A percentile compares a stretch with the other conserved stretches of the same genome.
Conservation (phyloP, 176 grass and related monocot genomes). For the Phoenix dactylifera region DNA sequence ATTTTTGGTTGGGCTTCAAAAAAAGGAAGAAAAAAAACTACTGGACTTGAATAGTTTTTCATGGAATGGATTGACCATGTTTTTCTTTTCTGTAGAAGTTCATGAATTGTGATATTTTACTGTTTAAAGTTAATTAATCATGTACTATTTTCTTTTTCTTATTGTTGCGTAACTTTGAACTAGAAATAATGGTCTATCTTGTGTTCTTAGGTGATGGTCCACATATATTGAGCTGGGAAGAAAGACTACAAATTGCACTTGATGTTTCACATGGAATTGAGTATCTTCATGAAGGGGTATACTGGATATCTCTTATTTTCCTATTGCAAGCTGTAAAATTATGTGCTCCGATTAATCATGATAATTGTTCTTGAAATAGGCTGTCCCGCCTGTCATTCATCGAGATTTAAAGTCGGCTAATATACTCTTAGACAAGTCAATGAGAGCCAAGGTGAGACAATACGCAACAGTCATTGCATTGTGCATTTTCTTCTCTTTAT, state of each 20-base stretch:
- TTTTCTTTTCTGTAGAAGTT: no score
- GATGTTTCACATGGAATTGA: constrained; percentile 93
- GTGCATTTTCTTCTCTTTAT: no score
- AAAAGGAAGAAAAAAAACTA: no score
- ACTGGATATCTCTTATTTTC: constrained; percentile 8
- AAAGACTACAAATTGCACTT: constrained; percentile 82
- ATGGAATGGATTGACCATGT: no score
- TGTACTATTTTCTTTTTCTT: not conserved
- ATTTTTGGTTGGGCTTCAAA: no score
- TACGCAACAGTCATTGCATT: not conserved
- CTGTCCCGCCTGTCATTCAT: constrained; percentile 84
- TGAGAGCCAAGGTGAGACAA: constrained; percentile 76
- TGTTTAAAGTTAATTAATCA: not conserved
- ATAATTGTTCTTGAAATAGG: constrained; percentile 42
- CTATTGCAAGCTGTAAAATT: constrained; percentile 9
- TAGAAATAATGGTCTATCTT: constrained; percentile 1
- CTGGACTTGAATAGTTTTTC: no score
- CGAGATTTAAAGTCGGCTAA: constrained; percentile 95
- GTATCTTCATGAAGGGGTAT: constrained; percentile 99
- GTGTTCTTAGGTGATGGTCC: constrained; percentile 59
- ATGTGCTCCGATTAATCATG: constrained; percentile 22
- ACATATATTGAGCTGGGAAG: constrained; percentile 68
- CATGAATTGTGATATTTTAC: no score
- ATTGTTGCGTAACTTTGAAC: constrained; percentile 5
- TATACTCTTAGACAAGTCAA: constrained; percentile 82